These are phyloP conservation scores for Rubia yunnanensis DNA, from an alignment of 257 asterid genomes.

Conservation along the genomic window DNA sequence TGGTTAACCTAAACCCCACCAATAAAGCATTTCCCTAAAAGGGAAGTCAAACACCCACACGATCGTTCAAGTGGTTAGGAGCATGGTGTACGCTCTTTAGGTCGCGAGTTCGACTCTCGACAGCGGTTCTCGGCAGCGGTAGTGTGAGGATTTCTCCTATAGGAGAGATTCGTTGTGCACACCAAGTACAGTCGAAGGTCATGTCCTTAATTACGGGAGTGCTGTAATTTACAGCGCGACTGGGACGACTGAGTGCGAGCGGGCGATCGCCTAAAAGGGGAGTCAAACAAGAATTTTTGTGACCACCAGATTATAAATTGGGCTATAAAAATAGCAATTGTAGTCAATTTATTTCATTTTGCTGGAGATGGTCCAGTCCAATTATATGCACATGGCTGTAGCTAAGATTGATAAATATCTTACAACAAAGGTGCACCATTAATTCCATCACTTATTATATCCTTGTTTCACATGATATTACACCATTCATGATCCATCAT, in stretches of 20 bases:
- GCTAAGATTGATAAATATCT: background rate
- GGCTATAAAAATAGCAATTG: background rate
- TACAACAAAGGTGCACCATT: background rate
- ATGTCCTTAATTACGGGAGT: too few species aligned
- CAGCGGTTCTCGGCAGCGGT: too few species aligned
- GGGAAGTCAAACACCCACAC: background rate
- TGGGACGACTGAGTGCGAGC: too few species aligned
- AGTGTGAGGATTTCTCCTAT: too few species aligned
- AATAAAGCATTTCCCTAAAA: background rate
- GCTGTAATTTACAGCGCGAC: too few species aligned
- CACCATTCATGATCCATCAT: background rate
- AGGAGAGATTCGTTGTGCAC: too few species aligned
- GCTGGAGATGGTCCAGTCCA: background rate
- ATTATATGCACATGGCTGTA: background rate
- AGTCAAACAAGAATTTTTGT: background rate
- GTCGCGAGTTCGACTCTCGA: too few species aligned
- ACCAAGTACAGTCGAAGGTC: too few species aligned
- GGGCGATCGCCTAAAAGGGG: background rate
- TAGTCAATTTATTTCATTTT: background rate
- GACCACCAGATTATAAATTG: background rate
- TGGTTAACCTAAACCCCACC: background rate
- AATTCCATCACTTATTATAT: background rate
- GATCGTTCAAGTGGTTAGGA: too few species aligned
- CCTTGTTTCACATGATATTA: conserved; percentile 14
- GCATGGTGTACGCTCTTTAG: too few species aligned